Base-by-base conservation (phyloP, 257 asterid genomes). In the Datura wrightii region DNA sequence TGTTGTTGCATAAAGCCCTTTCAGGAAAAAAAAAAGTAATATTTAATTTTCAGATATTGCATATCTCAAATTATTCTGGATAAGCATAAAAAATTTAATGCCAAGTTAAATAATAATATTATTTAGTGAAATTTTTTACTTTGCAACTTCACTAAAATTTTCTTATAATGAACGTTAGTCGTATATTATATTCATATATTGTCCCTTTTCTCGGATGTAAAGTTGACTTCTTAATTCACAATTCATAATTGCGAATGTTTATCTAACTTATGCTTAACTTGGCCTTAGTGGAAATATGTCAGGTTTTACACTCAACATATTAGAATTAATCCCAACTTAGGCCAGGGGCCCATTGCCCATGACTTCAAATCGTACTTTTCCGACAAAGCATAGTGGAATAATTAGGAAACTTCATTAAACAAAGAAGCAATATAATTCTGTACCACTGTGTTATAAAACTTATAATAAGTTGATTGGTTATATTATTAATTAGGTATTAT, bases 361-460 rank as follows among this genome's bases (percentile, higher is more conserved):
- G 2, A 50, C 24, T 50, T 50, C 16, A 31, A 31, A 52, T 0
- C 14, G 31, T 52, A 52, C 82, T 31, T 50, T 54, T 14, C 31
- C 82, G 63, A 78, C 63, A 78, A 52, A 31, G 2, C 15, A 10
- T n/a, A 78, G 82, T 78, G 82, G 82, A 52, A 78, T 78, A 34
- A 78, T 78, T 78, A 78, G 82, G 82, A 78, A 76, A 14, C 48
- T 3, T 78, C 63, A 52, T 52, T 34, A 78, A 78, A 39, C 39
- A 19, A 31, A 19, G 5, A 60, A 60, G 15, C 15, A 60, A 8
- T 60, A 39, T 39, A 39, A 39, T 39, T 60, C 1, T 24, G 15
- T 60, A 24, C 19, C 69, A 60, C 18, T 52, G 2, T 18, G 82
- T 24, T 15, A 74, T 19, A 24, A 76, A 11, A 31, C 41, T 31